A percentile compares a stretch with the other conserved stretches of the same genome.
Conservation (phyloP, 805 yeast genomes). For the Kazachstania viticola region DNA sequence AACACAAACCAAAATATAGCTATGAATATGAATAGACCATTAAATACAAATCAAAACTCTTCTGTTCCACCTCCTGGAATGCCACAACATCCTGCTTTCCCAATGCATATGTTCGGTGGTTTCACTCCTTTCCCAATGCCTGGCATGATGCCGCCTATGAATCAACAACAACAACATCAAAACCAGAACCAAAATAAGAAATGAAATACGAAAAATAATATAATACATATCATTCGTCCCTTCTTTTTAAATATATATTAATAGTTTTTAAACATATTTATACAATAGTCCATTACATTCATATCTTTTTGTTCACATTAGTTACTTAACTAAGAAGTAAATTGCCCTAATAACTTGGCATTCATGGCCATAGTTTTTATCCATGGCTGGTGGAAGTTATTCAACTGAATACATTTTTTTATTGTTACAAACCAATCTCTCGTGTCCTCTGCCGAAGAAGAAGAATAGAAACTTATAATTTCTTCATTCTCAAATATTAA, state of each 20-base stretch:
- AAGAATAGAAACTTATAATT: slow-evolving; percentile 76
- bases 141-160: slow-evolving; percentile 30
- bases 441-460: slow-evolving; percentile 43
- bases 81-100: too few species aligned
- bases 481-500: slow-evolving; percentile 71
- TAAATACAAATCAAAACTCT: background rate
- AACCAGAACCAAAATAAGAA: slow-evolving; percentile 2
- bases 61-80: slow-evolving; percentile 20
- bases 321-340: too few species aligned
- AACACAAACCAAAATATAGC: background rate
- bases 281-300: background rate
- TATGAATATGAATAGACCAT: background rate
- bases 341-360: too few species aligned
- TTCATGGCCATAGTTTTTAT: slow-evolving; percentile 37
- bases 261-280: too few species aligned
- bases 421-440: slow-evolving; percentile 53
- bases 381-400: slow-evolving; percentile 53
- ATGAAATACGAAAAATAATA: slow-evolving; percentile 1
- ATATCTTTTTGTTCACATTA: background rate
- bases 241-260: background rate
- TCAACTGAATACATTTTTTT: slow-evolving; percentile 43
- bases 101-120: slow-evolving; percentile 27
- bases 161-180: slow-evolving; percentile 11
- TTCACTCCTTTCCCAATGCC: slow-evolving; percentile 28
- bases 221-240: background rate